Base-by-base conservation (phyloP, 441 rosid genomes). In the Pelargonium exstipulatum region DNA sequence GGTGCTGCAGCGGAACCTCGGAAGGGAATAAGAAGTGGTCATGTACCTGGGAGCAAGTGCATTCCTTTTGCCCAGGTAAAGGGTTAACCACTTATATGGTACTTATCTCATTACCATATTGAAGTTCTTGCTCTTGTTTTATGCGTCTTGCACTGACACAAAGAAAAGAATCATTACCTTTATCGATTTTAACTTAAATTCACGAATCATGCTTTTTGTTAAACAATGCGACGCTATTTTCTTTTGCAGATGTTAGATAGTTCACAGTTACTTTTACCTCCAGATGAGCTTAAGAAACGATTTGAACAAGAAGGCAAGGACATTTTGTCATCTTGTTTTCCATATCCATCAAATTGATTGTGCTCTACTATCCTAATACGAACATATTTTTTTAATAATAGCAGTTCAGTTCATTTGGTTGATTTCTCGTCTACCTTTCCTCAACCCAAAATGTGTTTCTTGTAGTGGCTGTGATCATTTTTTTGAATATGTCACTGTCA, bases 11-110 rank as follows among this genome's bases (percentile, higher is more conserved):
- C 64, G 2, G 64, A 60, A 26, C 64, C 64, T 8, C 22, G 64
- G 10, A 60, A 60, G 37, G 64, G 64, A 26, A 60, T 60, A 8
- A 60, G 64, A 60, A 60, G 64, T 60, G 64, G 64, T 60, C 64
- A 60, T 13, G 64, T 53, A 2, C 60, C 60, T 7, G 60, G 60
- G 3, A 53, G 60, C 60, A 53, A 53, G 60, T 53, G 60, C 60
- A 53, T 53, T 14, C 60, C 60, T 53, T 53, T 53, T 53, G 10
- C 60, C 24, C 60, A 53, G 60, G 64, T 60, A 60, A 60, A 60
- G 37, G 35, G 37, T 20, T 12, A 16, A 9, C 37, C 1, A 20
- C 7, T 60, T 26, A 10, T 60, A 60, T 22, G 16, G 2, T 60
- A 26, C 12, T 53, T 60, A 24, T 20, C 0, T 22, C 5, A 5